A percentile compares a stretch with the other conserved stretches of the same genome.
phyloP scores from a whole-genome alignment of 306 rosid genomes.

The Trichosanthes truncata region DNA sequence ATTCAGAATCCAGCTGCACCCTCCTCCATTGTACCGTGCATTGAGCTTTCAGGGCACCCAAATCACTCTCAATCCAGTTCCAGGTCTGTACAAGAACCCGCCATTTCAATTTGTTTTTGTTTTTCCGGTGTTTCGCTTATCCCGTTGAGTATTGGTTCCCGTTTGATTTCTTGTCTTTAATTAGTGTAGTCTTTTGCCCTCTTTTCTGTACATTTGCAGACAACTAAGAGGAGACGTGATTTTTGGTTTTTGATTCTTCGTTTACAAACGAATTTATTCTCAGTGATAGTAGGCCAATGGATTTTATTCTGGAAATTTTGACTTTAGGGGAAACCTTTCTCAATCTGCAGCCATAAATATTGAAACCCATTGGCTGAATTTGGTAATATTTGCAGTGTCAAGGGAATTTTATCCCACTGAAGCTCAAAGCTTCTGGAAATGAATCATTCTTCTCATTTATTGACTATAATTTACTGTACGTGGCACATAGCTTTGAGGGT shows the following conservation, averaged over 20 bases:
- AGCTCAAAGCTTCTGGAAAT: not conserved
- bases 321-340: not conserved
- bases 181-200: not conserved
- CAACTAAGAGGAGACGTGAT: not conserved
- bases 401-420: not conserved
- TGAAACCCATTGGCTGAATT: not conserved
- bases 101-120: not conserved
- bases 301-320: not conserved
- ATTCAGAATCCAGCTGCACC: constrained; percentile 5
- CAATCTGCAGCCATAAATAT: not conserved
- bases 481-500: not conserved
- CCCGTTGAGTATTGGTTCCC: not conserved
- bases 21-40: not conserved
- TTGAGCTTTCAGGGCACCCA: constrained; percentile 7
- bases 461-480: not conserved
- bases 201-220: not conserved
- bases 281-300: not conserved
- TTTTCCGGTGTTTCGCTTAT: not conserved
- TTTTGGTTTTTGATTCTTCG: not conserved
- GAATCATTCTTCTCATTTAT: not conserved
- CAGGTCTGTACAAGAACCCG: constrained; percentile 7
- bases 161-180: not conserved
- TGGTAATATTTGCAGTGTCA: not conserved
- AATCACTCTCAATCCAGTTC: constrained; percentile 28
- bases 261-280: not conserved